Base-by-base conservation (phyloP, 192 early-diverging fungal species). In the Podila clonocystis region DNA sequence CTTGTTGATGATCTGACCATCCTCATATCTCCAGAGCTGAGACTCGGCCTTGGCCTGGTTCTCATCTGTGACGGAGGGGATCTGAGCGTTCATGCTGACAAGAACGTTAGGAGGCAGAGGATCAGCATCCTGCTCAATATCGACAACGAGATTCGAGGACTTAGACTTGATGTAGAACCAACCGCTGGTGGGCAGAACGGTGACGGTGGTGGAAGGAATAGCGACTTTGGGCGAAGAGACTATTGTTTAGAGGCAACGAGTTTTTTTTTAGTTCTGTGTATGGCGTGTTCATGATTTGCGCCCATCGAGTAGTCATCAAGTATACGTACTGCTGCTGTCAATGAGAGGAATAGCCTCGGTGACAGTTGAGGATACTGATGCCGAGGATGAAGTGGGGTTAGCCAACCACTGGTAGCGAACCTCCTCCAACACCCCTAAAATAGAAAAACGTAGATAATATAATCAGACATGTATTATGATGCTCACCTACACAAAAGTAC, bases 81-180 rank as follows among this genome's bases (percentile, higher is more conserved):
- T 45, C 61, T 68, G 69, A 33, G 9, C 22, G 60, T 41, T 72
- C 65, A 71, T 68, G 70, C 22, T 64, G 65, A 68, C 76, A 45
- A 79, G 76, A 60, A 52, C 68, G 52, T 79, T 79, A 29, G 76
- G 76, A 11, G 59, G 22, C 65, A 72, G 58, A 19, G 70, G 52
- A 57, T 79, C 66, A 19, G 58, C 33, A 22, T 57, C 63, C 48
- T 77, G 63, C 15, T 79, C 76, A 19, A 79, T 19, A 59, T 79
- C 76, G 62, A 79, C 41, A 38, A 79, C 76, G 63, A 67, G 50
- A 9, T 70, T 66, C 11, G 76, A 79, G 0, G 76, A 72, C 38
- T 62, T 24, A 7, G 76, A 79, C 70, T 66, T 70, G 65, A 79
- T 79, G 63, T 72, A 79, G 70, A 79, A 79, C 76, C 76, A 79